These are phyloP conservation scores for Aspergillus ostianus DNA, from an alignment of 495 filamentous ascomycete genomes.

Conservation along the genomic window DNA sequence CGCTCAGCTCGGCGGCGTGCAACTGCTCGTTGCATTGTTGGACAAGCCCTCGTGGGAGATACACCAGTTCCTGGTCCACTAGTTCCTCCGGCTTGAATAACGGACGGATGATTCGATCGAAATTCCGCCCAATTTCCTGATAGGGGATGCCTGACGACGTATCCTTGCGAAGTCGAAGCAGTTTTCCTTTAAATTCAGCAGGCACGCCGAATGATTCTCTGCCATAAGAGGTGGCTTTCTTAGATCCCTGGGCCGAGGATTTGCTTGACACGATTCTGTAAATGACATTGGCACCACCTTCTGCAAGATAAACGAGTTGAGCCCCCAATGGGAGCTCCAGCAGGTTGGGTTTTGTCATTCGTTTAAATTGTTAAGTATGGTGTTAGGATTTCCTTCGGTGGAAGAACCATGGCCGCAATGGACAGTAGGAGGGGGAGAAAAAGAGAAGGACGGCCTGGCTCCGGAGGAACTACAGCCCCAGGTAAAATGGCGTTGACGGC, in stretches of 20 bases:
- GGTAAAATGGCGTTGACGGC: conserved; percentile 5
- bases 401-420: conserved; percentile 24
- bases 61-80: conserved; percentile 58
- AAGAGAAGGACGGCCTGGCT: conserved; percentile 1
- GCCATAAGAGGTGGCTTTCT: conserved; percentile 3
- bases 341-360: conserved; percentile 40
- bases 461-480: conserved; percentile 11
- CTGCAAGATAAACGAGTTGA: conserved; percentile 54
- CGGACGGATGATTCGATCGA: conserved; percentile 54
- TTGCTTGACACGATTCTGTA: conserved; percentile 51
- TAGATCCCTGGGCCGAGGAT: neutral
- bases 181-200: conserved; percentile 40
- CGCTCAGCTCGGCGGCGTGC: conserved; percentile 27
- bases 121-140: conserved; percentile 55
- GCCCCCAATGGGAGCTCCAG: conserved; percentile 42
- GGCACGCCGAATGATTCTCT: conserved; percentile 24
- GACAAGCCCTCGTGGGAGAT: conserved; percentile 46
- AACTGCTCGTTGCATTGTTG: conserved; percentile 53
- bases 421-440: neutral
- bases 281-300: conserved; percentile 72
- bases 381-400: conserved; percentile 8
- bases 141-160: conserved; percentile 53
- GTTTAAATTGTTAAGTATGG: conserved; percentile 18
- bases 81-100: conserved; percentile 58
- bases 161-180: conserved; percentile 67